Evolutionary conservation across 108 stramenopile species (phyloP).

Genomic region (Cyclotella cryptica): DNA sequence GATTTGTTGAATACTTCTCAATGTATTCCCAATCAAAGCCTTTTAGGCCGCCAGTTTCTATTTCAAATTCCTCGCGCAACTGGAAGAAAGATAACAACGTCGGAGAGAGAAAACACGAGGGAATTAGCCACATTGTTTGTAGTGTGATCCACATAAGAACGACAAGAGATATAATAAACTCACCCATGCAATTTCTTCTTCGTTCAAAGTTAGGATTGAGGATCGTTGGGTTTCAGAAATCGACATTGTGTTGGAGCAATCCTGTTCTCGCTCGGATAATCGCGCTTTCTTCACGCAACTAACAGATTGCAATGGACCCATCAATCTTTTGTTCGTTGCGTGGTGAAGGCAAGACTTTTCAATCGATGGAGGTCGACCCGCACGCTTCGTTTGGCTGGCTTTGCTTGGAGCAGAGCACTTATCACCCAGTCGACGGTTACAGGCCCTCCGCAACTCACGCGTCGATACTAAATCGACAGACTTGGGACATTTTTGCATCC

Average conservation of each 20-base stretch:
- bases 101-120: background rate
- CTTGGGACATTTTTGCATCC: constrained; percentile 17
- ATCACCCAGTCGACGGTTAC: constrained; percentile 25
- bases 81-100: background rate
- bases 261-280: background rate
- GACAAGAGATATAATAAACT: background rate
- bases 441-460: constrained; percentile 26
- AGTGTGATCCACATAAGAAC: background rate
- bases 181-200: constrained; percentile 45
- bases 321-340: no score
- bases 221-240: constrained; percentile 5
- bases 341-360: background rate
- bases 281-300: no score
- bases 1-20: constrained; percentile 22
- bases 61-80: constrained; percentile 43
- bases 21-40: constrained; percentile 50
- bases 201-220: constrained; percentile 20
- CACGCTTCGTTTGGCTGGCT: background rate
- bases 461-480: constrained; percentile 15
- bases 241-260: constrained; percentile 5
- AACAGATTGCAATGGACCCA: no score
- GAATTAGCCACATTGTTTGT: background rate
- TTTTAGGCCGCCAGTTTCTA: constrained; percentile 22
- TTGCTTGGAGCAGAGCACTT: background rate
- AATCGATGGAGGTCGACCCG: background rate